A percentile compares a stretch with the other conserved stretches of the same genome.
Evolutionary conservation across 768 basidiomycete species (phyloP).

Genomic region (Chiua virens): DNA sequence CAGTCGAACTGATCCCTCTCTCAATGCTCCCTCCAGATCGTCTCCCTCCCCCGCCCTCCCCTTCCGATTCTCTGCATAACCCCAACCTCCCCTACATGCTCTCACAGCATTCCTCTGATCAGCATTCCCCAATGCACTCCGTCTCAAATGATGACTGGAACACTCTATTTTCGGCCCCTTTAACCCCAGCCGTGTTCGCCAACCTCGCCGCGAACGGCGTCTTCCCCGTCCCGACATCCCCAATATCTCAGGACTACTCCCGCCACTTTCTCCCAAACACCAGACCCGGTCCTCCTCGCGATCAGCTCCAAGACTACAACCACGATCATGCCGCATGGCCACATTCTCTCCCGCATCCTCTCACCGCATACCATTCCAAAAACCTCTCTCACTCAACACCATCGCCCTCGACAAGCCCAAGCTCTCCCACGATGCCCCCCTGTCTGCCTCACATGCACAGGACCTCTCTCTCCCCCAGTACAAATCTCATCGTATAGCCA

Average conservation of each 20-base stretch:
- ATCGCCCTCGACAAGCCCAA: slow-evolving; percentile 23
- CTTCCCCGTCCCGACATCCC: slow-evolving; percentile 42
- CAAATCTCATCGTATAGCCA: slow-evolving; percentile 17
- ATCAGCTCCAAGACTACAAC: slow-evolving; percentile 15
- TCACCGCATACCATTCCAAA: slow-evolving; percentile 30
- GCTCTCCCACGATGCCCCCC: slow-evolving; percentile 18
- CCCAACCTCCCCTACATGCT: slow-evolving; percentile 20
- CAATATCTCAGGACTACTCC: slow-evolving; percentile 32
- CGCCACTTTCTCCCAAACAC: slow-evolving; percentile 24
- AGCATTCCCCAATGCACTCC: slow-evolving; percentile 22
- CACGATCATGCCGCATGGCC: slow-evolving; percentile 30
- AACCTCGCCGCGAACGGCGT: slow-evolving; percentile 61
- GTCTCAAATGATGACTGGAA: slow-evolving; percentile 47
- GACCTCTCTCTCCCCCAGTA: slow-evolving; percentile 9
- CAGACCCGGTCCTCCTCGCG: slow-evolving; percentile 15
- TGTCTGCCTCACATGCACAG: slow-evolving; percentile 7
- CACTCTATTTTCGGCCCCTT: slow-evolving; percentile 57
- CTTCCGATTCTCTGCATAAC: slow-evolving; percentile 18
- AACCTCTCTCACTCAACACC: slow-evolving; percentile 27
- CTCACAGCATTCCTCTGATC: slow-evolving; percentile 16
- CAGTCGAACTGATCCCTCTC: slow-evolving; percentile 34
- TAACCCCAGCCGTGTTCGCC: slow-evolving; percentile 60
- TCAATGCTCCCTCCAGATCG: slow-evolving; percentile 38
- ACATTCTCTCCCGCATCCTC: slow-evolving; percentile 21
- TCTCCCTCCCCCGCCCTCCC: slow-evolving; percentile 23